Evolutionary conservation across 768 basidiomycete genomes (phyloP).

Genomic region (Boletus barrowsii): DNA sequence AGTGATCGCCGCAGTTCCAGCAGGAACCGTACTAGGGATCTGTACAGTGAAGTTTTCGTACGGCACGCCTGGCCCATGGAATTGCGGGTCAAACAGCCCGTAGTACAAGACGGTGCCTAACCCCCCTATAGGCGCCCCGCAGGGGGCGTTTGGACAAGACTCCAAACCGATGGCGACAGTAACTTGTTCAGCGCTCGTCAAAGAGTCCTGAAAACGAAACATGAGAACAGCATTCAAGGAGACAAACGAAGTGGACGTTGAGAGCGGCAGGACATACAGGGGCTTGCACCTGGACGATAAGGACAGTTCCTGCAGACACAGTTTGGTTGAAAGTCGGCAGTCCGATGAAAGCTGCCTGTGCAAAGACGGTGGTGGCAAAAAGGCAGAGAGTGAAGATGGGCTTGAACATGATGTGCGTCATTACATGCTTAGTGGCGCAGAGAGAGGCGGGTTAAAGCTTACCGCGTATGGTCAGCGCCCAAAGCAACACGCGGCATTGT

Average conservation of each 20-base stretch:
- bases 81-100: conserved; percentile 41
- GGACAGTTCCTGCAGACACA: conserved; percentile 35
- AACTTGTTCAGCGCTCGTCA: conserved; percentile 42
- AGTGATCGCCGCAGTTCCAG: conserved; percentile 35
- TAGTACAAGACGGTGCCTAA: conserved; percentile 46
- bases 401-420: conserved; percentile 14
- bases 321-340: conserved; percentile 29
- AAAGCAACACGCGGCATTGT: too few species aligned
- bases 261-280: conserved; percentile 35
- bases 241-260: neutral
- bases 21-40: conserved; percentile 29
- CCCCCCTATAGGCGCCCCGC: conserved; percentile 23
- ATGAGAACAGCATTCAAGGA: neutral
- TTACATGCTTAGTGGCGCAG: too few species aligned
- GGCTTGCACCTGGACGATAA: conserved; percentile 46
- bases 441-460: too few species aligned
- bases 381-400: conserved; percentile 20
- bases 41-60: conserved; percentile 46
- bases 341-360: conserved; percentile 42
- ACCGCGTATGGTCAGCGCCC: too few species aligned
- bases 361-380: conserved; percentile 35
- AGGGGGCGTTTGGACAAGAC: conserved; percentile 34
- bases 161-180: conserved; percentile 44
- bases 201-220: conserved; percentile 27
- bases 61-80: conserved; percentile 17